Percentiles rank a stretch among this genome's conserved stretches.
phyloP scores from a whole-genome alignment of 768 basidiomycete species.

The Mycena pura region DNA sequence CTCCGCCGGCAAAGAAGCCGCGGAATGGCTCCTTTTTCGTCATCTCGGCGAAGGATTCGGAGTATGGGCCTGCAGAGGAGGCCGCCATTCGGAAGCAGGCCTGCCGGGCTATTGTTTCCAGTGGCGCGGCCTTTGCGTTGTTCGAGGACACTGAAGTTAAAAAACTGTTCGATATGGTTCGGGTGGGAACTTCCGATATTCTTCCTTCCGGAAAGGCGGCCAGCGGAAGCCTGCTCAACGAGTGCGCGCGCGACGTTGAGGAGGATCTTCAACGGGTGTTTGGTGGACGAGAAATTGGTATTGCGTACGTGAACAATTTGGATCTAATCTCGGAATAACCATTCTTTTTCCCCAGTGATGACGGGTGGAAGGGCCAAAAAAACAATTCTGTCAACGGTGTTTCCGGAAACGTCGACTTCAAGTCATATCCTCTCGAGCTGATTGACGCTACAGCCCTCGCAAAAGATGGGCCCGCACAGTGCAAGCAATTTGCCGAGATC shows the following conservation, averaged over 20 bases:
- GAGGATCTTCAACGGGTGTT: neutral
- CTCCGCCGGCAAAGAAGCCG: neutral
- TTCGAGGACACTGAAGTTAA: slow-evolving; percentile 5
- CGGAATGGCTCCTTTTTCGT: neutral
- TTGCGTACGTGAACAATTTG: slow-evolving; percentile 13
- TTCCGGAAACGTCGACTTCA: neutral
- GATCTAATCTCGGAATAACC: neutral
- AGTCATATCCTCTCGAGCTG: slow-evolving; percentile 9
- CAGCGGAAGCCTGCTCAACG: slow-evolving; percentile 1
- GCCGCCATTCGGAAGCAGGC: slow-evolving; percentile 3
- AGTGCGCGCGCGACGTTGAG: neutral
- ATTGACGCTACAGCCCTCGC: neutral
- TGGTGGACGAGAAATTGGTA: neutral
- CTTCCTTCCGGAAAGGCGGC: slow-evolving; percentile 8
- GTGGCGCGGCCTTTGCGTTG: neutral
- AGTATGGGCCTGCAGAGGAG: neutral
- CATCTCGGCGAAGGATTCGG: slow-evolving; percentile 4
- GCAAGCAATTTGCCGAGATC: neutral
- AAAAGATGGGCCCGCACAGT: slow-evolving; percentile 9
- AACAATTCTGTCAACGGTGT: neutral
- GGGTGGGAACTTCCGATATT: neutral
- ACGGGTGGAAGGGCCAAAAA: slow-evolving; percentile 1
- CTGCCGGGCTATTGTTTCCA: neutral
- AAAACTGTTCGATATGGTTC: slow-evolving; percentile 5
- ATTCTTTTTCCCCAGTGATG: neutral